A percentile compares a stretch with the other conserved stretches of the same genome.
Evolutionary conservation across 257 asterid genomes (phyloP).

Genomic region (Fraxinus excelsior): DNA sequence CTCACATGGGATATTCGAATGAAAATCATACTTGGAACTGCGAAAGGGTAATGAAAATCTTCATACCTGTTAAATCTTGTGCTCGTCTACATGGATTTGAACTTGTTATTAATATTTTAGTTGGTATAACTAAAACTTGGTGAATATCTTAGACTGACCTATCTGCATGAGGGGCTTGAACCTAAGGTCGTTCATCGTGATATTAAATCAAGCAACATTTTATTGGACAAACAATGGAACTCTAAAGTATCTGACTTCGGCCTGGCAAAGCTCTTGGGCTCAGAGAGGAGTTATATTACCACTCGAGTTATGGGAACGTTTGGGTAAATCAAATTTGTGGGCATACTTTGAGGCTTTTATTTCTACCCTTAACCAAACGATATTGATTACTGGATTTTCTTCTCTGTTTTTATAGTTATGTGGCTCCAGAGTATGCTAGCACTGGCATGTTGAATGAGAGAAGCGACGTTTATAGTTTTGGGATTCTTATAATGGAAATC

Average conservation of each 20-base stretch:
- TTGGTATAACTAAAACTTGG: slow-evolving; percentile 14
- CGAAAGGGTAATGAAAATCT: slow-evolving; percentile 65
- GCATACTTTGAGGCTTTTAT: not conserved
- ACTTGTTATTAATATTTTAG: not conserved
- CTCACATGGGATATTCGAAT: slow-evolving; percentile 91
- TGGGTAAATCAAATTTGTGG: slow-evolving; percentile 53
- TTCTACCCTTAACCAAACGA: slow-evolving; percentile 1
- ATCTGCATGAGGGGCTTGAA: slow-evolving; percentile 90
- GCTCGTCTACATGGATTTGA: not conserved
- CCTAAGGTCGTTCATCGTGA: slow-evolving; percentile 97
- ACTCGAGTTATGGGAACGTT: slow-evolving; percentile 97
- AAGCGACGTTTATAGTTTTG: slow-evolving; percentile 88
- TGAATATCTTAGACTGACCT: slow-evolving; percentile 57
- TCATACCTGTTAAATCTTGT: not conserved
- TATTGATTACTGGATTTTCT: not conserved
- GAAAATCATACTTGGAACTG: slow-evolving; percentile 85
- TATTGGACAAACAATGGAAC: slow-evolving; percentile 74
- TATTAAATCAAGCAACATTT: slow-evolving; percentile 85
- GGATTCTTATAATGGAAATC: slow-evolving; percentile 87
- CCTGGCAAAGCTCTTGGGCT: slow-evolving; percentile 81
- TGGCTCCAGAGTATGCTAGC: slow-evolving; percentile 93
- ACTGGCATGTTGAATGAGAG: slow-evolving; percentile 92
- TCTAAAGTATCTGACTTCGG: slow-evolving; percentile 90
- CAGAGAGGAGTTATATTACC: slow-evolving; percentile 77
- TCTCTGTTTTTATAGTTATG: slow-evolving; percentile 57